Evolutionary conservation across 345 rosid genomes (phyloP), one percentile per base, ranked within the genome.

Genomic region (Lepidium sativum): DNA sequence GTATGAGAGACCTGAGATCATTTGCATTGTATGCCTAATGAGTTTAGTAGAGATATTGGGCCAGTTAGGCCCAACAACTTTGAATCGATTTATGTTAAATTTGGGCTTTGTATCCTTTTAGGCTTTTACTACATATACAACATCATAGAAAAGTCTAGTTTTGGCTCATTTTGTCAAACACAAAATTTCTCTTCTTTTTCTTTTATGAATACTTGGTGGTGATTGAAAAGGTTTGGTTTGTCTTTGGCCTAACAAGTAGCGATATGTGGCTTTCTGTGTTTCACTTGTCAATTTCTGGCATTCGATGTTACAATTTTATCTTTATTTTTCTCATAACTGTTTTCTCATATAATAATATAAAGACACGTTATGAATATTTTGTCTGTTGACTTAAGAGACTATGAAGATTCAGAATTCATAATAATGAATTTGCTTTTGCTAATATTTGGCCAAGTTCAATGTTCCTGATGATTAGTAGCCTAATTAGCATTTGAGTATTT

Each of bases 191-290:
- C 13, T 45, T 37, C 61, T 5, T 13, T 33, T 40, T 8, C 0
- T 61, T 23, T 18, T 53, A 21, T 14, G 8, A 0, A 11, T 18
- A 34, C 52, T 63, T 42, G 37, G 42, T 17, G 42, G 50, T 21
- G 34, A 44, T 38, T 39, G 52, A 63, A 71, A 63, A 71, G 75
- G 69, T 54, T 63, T 63, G 75, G 65, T 55, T 56, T 71, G 70
- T 71, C 70, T 53, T 71, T 63, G 55, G 44, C 65, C 75, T 47
- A 63, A 71, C 59, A 71, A 55, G 58, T 55, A 71, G 69, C 29
- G 52, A 47, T 55, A 47, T 50, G 75, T 71, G 51, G 69, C 65
- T 20, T 47, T 71, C 65, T 6, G 29, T 37, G 16, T 62, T 55
- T 62, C 48, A 20, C 4, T 47, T 14, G 65, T 69, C 73, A 41